Percentiles rank a stretch among this genome's conserved stretches.
Evolutionary conservation across 2,329 filamentous ascomycete genomes (phyloP).

Genomic region (Xenoacremonium recifei): DNA sequence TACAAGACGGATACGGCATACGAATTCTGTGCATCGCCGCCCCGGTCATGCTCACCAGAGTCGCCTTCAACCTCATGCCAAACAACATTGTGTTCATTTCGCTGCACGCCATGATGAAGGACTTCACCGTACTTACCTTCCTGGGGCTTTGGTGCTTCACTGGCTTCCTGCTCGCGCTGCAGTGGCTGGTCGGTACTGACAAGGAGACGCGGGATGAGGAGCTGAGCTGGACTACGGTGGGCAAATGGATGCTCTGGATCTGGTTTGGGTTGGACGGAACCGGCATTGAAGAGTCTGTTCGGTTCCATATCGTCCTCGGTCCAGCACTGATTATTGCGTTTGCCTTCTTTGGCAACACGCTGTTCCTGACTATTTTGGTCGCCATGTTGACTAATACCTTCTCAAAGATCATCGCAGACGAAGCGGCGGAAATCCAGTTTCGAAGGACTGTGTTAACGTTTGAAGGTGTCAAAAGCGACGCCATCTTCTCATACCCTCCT

Average conservation of each 20-base stretch:
- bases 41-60: constrained; percentile 66
- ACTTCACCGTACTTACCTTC: constrained; percentile 66
- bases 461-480: constrained; percentile 71
- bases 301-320: constrained; percentile 66
- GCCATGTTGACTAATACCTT: constrained; percentile 74
- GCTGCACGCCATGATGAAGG: constrained; percentile 70
- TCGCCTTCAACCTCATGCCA: constrained; percentile 71
- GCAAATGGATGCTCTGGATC: constrained; percentile 78
- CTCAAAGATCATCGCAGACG: constrained; percentile 66
- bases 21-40: constrained; percentile 66
- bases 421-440: constrained; percentile 69
- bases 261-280: constrained; percentile 74
- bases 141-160: constrained; percentile 69
- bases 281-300: constrained; percentile 48
- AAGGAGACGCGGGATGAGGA: constrained; percentile 24
- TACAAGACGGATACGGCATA: constrained; percentile 55
- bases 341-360: constrained; percentile 71
- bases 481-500: constrained; percentile 67
- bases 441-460: constrained; percentile 70
- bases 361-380: constrained; percentile 72
- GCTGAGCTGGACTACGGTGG: constrained; percentile 53
- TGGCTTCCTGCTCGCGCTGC: constrained; percentile 67
- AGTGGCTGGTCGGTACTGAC: constrained; percentile 54
- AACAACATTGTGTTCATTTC: constrained; percentile 76
- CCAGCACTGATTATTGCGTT: constrained; percentile 70